phyloP scores from a whole-genome alignment of 176 grass and related monocot species.

The Bolboschoenus planiculmis region DNA sequence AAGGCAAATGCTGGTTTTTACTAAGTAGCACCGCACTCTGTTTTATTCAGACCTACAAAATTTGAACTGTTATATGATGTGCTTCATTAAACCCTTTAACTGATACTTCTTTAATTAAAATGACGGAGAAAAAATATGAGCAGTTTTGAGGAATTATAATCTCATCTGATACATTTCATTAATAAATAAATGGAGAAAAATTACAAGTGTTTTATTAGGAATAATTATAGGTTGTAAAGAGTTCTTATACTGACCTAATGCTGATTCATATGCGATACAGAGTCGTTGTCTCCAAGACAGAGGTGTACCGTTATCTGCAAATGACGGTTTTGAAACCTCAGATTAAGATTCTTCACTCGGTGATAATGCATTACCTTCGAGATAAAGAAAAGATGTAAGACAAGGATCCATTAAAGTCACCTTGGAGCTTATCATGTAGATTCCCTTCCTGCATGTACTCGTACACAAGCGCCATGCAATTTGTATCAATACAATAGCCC shows the following conservation, averaged over 20 bases:
- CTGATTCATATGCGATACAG: slow-evolving; percentile 33
- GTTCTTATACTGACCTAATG: slow-evolving; percentile 23
- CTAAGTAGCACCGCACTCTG: background rate
- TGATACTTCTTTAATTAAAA: too few relatives aligned
- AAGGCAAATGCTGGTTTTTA: background rate
- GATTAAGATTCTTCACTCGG: background rate
- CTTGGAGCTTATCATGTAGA: slow-evolving; percentile 33
- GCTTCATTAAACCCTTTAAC: background rate
- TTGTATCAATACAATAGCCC: slow-evolving; percentile 42
- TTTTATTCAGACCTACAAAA: background rate
- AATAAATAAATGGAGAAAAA: background rate
- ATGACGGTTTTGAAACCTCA: background rate
- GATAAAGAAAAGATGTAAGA: background rate
- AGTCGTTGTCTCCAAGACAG: slow-evolving; percentile 30
- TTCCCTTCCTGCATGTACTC: slow-evolving; percentile 27
- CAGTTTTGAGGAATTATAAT: background rate
- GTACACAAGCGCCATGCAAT: slow-evolving; percentile 13
- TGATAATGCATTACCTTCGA: background rate
- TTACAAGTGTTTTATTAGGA: background rate
- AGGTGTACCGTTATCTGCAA: background rate
- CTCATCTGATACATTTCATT: background rate
- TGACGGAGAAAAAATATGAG: too few relatives aligned
- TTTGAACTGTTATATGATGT: background rate
- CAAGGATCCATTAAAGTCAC: background rate
- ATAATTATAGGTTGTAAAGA: background rate